phyloP scores from a whole-genome alignment of 306 rosid species.

The Fagus crenata region DNA sequence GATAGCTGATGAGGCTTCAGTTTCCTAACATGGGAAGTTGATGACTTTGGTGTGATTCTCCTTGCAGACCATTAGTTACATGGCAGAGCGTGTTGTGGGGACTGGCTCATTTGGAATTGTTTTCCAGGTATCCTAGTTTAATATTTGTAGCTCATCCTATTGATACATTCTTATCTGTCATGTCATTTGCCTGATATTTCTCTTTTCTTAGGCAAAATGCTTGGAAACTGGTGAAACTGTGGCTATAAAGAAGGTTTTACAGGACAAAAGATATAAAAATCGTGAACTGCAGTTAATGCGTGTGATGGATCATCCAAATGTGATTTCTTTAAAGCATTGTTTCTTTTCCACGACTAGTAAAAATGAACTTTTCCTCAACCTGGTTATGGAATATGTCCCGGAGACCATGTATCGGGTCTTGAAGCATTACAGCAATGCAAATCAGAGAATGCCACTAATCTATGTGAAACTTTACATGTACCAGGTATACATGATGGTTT shows the following conservation, averaged over 20 bases:
- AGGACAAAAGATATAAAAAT: conserved; percentile 85
- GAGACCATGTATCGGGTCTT: conserved; percentile 83
- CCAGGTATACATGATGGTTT: conserved; percentile 52
- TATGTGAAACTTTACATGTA: conserved; percentile 91
- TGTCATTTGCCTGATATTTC: conserved; percentile 8
- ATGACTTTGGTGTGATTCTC: conserved; percentile 28
- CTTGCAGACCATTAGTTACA: conserved; percentile 91
- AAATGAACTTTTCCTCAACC: conserved; percentile 87
- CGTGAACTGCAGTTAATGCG: conserved; percentile 96
- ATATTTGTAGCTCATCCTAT: conserved; percentile 10
- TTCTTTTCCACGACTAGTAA: conserved; percentile 92
- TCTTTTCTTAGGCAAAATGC: conserved; percentile 73
- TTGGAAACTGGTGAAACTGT: conserved; percentile 92
- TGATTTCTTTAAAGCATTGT: conserved; percentile 85
- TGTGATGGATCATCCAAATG: conserved; percentile 95
- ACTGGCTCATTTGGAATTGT: conserved; percentile 93
- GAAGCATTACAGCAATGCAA: conserved; percentile 76
- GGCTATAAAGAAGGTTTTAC: conserved; percentile 93
- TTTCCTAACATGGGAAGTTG: conserved; percentile 27
- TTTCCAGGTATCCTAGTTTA: conserved; percentile 64
- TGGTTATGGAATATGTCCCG: conserved; percentile 98
- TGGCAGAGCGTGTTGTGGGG: conserved; percentile 95
- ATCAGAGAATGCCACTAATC: conserved; percentile 84
- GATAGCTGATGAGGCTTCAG: background rate
- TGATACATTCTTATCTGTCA: background rate